Conservation (phyloP, 441 rosid species). For the Bocquillonia castaneifolia region DNA sequence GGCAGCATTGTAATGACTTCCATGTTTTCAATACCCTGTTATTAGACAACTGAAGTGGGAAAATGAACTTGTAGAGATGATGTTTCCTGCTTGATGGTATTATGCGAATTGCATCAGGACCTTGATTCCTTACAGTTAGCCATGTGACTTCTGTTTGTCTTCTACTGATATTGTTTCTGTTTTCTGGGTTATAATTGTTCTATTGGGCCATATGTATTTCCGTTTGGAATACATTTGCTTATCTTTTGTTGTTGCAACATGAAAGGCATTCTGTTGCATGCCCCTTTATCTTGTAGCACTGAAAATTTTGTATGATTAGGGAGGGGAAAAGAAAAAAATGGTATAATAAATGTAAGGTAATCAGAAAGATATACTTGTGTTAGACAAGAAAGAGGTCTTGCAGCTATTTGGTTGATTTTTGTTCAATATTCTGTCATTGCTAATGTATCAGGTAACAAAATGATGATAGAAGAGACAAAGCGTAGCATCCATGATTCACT, state of each 20-base stretch:
- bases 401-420: slow-evolving; percentile 16
- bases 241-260: no score
- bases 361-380: not conserved
- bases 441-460: slow-evolving; percentile 73
- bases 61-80: no score
- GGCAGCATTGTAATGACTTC: no score
- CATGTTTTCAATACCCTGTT: no score
- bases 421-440: slow-evolving; percentile 7
- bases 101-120: no score
- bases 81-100: no score
- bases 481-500: slow-evolving; percentile 95
- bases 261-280: no score
- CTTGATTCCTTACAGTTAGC: no score
- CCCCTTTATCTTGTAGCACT: no score
- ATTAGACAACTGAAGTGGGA: no score
- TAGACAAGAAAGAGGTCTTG: not conserved
- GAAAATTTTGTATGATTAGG: not conserved
- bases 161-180: not conserved
- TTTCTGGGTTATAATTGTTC: not conserved
- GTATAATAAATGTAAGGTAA: not conserved
- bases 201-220: no score
- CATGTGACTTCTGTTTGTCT: not conserved
- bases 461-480: slow-evolving; percentile 98
- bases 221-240: no score
- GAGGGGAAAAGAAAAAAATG: not conserved